Base-by-base conservation (phyloP, 2,329 filamentous ascomycete species). In the Colletotrichum sublineola region DNA sequence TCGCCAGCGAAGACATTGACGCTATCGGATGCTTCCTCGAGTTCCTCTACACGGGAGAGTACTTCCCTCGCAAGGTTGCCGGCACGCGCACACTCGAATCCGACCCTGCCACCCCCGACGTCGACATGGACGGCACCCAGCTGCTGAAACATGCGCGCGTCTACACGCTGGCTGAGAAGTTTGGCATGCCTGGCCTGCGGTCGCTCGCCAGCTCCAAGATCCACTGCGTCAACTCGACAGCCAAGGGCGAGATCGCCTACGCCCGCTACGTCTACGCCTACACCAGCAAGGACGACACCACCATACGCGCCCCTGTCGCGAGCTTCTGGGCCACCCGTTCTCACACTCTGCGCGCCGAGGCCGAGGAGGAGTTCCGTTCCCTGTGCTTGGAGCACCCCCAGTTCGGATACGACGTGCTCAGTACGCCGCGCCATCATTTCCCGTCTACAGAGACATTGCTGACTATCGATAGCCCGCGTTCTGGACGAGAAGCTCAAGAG, bases 371-470 rank as follows among this genome's bases (percentile, higher is more conserved):
- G 83, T 97, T 97, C 88, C 91, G 92, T 80, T 82, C 88, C 57
- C 90, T 97, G 82, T 97, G 95, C 84, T 84, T 97, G 80, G 93
- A 97, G 83, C 95, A 92, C 80, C 95, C 95, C 24, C 93, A 97
- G 80, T 98, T 98, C 80, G 93, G 93, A 79, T 98, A 95, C 84
- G 95, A 98, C 81, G 93, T 98, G 68, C 89, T 98, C 73, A 95
- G 90, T 94, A 86, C 53, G 38, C 61, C n/a, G 18, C 55, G n/a
- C 0, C 48, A 18, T 60, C n/a, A 65, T 48, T 65, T 78, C 74
- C 79, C n/a, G 20, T 8, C 11, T 11, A 58, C 53, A 14, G 14
- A 20, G 9, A 44, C 14, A 2, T 38, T 74, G 66, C 75, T 78
- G 67, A 79, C 62, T 36, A 12, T 50, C 24, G 36, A 56, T 77